Conservation (phyloP, 2,329 filamentous ascomycete species). For the Penicillium aurantiogriseum region DNA sequence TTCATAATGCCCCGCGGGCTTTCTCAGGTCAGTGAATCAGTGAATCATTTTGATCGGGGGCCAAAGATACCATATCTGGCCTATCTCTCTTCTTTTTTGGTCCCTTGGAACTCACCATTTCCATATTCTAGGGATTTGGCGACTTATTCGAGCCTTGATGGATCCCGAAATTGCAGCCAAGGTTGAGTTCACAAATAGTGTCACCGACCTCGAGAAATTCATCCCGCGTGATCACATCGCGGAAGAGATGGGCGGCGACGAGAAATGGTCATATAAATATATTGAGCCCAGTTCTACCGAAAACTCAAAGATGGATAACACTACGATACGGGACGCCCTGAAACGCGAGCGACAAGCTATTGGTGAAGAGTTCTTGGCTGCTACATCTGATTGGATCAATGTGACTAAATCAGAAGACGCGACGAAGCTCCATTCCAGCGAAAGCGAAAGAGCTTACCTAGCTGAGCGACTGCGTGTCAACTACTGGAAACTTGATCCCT, state of each 20-base stretch:
- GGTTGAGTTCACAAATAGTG: slow-evolving; percentile 81
- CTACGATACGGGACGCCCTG: slow-evolving; percentile 60
- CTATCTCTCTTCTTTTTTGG: too few species aligned
- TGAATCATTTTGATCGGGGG: not conserved
- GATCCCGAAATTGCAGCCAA: slow-evolving; percentile 94
- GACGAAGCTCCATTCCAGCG: slow-evolving; percentile 48
- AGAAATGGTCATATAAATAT: slow-evolving; percentile 79
- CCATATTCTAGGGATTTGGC: slow-evolving; percentile 70
- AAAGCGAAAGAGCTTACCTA: slow-evolving; percentile 59
- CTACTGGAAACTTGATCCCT: slow-evolving; percentile 89
- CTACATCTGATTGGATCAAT: slow-evolving; percentile 71
- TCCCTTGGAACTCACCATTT: not conserved
- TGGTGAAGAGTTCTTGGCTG: slow-evolving; percentile 68
- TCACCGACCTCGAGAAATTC: slow-evolving; percentile 72
- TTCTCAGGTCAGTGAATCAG: slow-evolving; percentile 71
- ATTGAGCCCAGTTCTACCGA: slow-evolving; percentile 72
- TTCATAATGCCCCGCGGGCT: slow-evolving; percentile 93
- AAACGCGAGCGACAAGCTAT: slow-evolving; percentile 62
- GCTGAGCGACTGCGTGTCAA: slow-evolving; percentile 65
- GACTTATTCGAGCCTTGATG: slow-evolving; percentile 88
- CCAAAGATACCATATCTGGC: too few species aligned
- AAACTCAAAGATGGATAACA: slow-evolving; percentile 69
- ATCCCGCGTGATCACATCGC: slow-evolving; percentile 68
- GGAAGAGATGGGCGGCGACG: slow-evolving; percentile 77
- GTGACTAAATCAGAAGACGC: slow-evolving; percentile 45